phyloP scores from a whole-genome alignment of 305 asterid species.

The Solanum aculeatissimum region DNA sequence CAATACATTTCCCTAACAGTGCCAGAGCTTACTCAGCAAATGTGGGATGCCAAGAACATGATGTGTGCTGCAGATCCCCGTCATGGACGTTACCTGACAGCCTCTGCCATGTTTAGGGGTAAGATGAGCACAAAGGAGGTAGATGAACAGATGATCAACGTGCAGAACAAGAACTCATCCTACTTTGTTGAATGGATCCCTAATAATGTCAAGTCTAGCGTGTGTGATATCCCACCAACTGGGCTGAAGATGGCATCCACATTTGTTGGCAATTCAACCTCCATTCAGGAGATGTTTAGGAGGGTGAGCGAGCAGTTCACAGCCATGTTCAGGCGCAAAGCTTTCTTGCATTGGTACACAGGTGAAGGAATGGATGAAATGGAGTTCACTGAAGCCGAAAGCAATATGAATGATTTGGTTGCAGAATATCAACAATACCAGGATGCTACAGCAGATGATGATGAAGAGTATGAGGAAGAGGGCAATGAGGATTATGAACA shows the following conservation, averaged over 20 bases:
- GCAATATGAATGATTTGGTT: constrained; percentile 84
- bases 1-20: constrained; percentile 77
- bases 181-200: constrained; percentile 92
- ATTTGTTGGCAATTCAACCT: constrained; percentile 70
- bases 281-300: constrained; percentile 82
- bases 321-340: constrained; percentile 86
- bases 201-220: constrained; percentile 79
- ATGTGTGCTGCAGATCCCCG: constrained; percentile 85
- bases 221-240: constrained; percentile 69
- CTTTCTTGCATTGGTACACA: constrained; percentile 93
- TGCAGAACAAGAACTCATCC: constrained; percentile 84
- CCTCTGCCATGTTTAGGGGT: constrained; percentile 80
- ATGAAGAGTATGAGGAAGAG: constrained; percentile 48
- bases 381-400: constrained; percentile 92
- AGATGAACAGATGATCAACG: constrained; percentile 80
- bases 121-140: constrained; percentile 90
- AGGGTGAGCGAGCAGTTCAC: constrained; percentile 92
- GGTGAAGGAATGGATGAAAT: constrained; percentile 95
- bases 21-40: constrained; percentile 81
- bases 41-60: constrained; percentile 91
- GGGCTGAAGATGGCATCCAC: constrained; percentile 80
- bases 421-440: constrained; percentile 91
- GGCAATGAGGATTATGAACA: constrained; percentile 30
- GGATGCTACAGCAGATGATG: constrained; percentile 86
- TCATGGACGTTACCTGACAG: constrained; percentile 70